Conservation (phyloP, 768 basidiomycete species). For the Kwoniella europaea region DNA sequence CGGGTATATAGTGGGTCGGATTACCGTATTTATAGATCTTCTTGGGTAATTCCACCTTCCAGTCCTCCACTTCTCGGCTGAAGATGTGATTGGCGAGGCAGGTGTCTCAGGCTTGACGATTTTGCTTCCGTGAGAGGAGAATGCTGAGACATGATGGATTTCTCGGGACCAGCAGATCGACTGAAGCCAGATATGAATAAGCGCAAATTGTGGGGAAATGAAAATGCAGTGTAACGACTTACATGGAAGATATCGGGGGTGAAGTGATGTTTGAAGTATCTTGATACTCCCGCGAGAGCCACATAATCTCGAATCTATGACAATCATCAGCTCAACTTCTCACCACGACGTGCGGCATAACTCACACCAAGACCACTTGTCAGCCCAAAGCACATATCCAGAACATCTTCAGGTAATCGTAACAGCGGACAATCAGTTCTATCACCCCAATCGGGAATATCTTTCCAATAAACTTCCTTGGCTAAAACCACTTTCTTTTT, state of each 20-base stretch:
- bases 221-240: constrained; percentile 1
- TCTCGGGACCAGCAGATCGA: constrained; percentile 9
- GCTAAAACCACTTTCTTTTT: constrained; percentile 17
- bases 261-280: constrained; percentile 32
- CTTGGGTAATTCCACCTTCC: no score
- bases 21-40: not conserved
- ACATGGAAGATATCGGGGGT: constrained; percentile 32
- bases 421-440: constrained; percentile 28
- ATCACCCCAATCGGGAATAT: constrained; percentile 36
- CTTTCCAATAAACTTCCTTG: constrained; percentile 24
- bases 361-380: constrained; percentile 16
- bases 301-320: constrained; percentile 31
- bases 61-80: not conserved
- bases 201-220: no score
- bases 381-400: constrained; percentile 29
- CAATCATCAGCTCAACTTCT: not conserved
- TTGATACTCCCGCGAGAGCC: constrained; percentile 33
- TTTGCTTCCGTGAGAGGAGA: not conserved
- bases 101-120: not conserved
- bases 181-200: not conserved
- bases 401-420: constrained; percentile 23
- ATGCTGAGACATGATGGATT: not conserved
- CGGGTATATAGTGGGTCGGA: constrained; percentile 23
- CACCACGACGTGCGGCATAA: not conserved
- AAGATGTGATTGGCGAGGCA: constrained; percentile 7